Evolutionary conservation across 2,329 filamentous ascomycete genomes (phyloP), one percentile per base, ranked within the genome.

Genomic region (Xylariaceae sp.): DNA sequence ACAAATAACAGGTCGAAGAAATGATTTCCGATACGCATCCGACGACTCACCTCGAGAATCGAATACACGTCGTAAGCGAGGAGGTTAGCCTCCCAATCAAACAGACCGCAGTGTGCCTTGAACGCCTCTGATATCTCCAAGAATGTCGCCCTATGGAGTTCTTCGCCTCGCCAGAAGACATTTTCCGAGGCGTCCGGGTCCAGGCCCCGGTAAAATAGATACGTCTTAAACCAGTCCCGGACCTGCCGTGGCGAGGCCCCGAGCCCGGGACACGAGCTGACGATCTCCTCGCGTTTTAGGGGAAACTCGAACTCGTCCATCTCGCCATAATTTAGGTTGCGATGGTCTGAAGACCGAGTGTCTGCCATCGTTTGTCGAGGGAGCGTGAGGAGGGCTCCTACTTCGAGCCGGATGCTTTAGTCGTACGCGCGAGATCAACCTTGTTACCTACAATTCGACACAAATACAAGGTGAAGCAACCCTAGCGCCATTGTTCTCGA

Each of bases 51-150:
- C 49, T 60, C 37, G 12, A 65, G 37, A n/a, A 63, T 59, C 1
- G 10, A 44, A 23, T 50, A 48, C 1, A 66, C 48, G 26, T 65
- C 62, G 20, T 29, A 44, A 19, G 59, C 59, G 12, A 66, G 42
- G 2, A 58, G 20, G 16, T 58, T 49, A 2, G 64, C 62, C 44
- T 65, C 62, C 56, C 59, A 62, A 7, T 53, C 49, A 3, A 50
- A 43, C 47, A 52, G 19, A n/a, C 40, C 45, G 23, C 59, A 65
- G 21, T 59, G 29, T 7, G 40, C 49, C 51, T 51, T 50, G 32
- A 66, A 58, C 12, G 60, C 54, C 2, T 53, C 53, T 10, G 54
- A 18, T 2, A 65, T 40, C 16, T 23, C 44, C 14, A 2, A 2
- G 18, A 43, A 42, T 9, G 40, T 48, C 9, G 48, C 49, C 19